Base-by-base conservation (phyloP, 441 rosid genomes). In the Rhodomyrtus psidioides region DNA sequence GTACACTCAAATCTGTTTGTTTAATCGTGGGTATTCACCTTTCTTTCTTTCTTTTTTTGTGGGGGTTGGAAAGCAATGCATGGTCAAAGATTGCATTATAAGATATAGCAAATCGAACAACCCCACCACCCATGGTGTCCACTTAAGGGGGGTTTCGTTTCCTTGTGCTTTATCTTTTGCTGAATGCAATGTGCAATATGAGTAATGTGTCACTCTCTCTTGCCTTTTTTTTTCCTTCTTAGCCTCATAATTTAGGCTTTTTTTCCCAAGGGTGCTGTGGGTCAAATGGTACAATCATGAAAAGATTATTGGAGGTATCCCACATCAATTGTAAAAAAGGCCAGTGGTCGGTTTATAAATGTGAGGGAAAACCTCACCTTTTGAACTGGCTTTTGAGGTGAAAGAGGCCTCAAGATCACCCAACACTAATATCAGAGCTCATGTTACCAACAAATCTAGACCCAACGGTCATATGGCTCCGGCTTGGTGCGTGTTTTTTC, bases 81-180 rank as follows among this genome's bases (percentile, higher is more conserved):
- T 70, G 79, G 79, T 39, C 79, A 70, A 70, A 34, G 79, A 21
- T 55, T 55, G 24, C 56, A 55, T 3, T 55, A 55, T 19, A 8
- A 55, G 56, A 34, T 19, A 6, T 42, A 30, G 76, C 46, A 65
- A 16, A 4, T 17, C 9, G 24, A 2, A 5, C 4, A 34, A 23
- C 21, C 16, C 79, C 79, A 70, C 79, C 49, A 39, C 79, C 79
- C 79, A 70, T 6, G 7, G 79, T 70, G 39, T 70, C n/a, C 60
- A 5, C 49, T 70, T 3, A 3, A 19, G n/a, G 75, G 75, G 79
- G 9, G 0, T 34, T 65, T 70, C 19, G 49, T 70, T 70, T 34
- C 79, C 49, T 70, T 70, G 79, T 34, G 79, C 79, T 70, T 70
- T 70, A 39, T 39, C 79, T 70, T 70, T 70, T 70, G 49, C 42